These are phyloP conservation scores for Colletotrichum brevisporum DNA, from an alignment of 2,329 filamentous ascomycete genomes.

Conservation along the genomic window DNA sequence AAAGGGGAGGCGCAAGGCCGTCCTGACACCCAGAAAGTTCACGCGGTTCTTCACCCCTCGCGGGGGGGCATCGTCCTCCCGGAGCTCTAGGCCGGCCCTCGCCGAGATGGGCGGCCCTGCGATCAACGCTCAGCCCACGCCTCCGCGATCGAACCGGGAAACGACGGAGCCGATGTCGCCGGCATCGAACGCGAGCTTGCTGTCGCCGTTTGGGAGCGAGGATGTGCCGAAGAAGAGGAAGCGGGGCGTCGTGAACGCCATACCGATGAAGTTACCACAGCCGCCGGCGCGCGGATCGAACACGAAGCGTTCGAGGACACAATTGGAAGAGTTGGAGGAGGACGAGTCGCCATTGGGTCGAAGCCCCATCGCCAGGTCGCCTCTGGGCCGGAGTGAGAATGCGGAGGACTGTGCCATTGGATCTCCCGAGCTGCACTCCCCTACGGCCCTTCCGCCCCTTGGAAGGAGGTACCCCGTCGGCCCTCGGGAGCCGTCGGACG, in stretches of 20 bases:
- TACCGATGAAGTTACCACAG: conserved; percentile 38
- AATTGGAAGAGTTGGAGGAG: conserved; percentile 25
- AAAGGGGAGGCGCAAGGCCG: conserved; percentile 65
- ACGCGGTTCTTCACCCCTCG: conserved; percentile 67
- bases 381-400: conserved; percentile 15
- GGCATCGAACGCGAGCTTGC: conserved; percentile 11
- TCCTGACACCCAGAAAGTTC: conserved; percentile 69
- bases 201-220: conserved; percentile 32
- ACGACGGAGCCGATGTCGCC: conserved; percentile 29
- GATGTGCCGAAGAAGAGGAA: conserved; percentile 41
- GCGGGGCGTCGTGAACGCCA: conserved; percentile 30
- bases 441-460: conserved; percentile 12
- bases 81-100: conserved; percentile 56
- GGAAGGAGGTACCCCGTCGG: conserved; percentile 16
- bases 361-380: conserved; percentile 25
- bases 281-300: conserved; percentile 16
- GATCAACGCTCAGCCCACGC: conserved; percentile 49
- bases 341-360: conserved; percentile 19
- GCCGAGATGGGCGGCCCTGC: conserved; percentile 56
- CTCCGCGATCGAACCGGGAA: conserved; percentile 24
- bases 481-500: conserved; percentile 26
- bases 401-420: conserved; percentile 18
- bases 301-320: conserved; percentile 25
- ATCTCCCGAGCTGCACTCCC: conserved; percentile 27
- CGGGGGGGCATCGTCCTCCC: conserved; percentile 50